phyloP scores from a whole-genome alignment of 495 filamentous ascomycete species.

The Aspergillus nanangensis region DNA sequence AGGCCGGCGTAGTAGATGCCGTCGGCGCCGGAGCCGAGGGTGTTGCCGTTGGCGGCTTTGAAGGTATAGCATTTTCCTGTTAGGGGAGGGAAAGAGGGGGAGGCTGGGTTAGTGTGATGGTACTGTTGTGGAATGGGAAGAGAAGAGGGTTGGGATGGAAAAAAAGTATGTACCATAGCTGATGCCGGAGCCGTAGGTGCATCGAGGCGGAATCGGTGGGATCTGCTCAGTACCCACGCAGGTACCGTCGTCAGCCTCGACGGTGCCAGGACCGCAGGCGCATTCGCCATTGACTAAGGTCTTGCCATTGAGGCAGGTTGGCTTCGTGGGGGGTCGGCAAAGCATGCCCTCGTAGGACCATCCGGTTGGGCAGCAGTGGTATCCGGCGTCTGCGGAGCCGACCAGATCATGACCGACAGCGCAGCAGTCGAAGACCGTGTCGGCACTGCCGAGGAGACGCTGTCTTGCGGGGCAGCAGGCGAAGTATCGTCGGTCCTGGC shows the following conservation, averaged over 20 bases:
- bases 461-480: neutral
- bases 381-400: slow-evolving; percentile 2
- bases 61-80: slow-evolving; percentile 11
- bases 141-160: neutral
- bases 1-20: slow-evolving; percentile 2
- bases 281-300: slow-evolving; percentile 2
- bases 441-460: slow-evolving; percentile 3
- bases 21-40: slow-evolving; percentile 3
- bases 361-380: slow-evolving; percentile 2
- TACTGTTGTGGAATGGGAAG: neutral
- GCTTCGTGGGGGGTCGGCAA: neutral
- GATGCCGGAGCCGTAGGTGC: too few species aligned
- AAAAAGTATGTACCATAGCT: too few species aligned
- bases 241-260: neutral
- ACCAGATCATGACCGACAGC: slow-evolving; percentile 3
- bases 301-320: slow-evolving; percentile 5
- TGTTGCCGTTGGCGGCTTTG: slow-evolving; percentile 4
- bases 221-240: neutral
- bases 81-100: too few species aligned
- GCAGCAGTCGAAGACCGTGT: slow-evolving; percentile 9
- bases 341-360: slow-evolving; percentile 3
- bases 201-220: too few species aligned
- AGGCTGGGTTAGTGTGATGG: neutral
- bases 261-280: neutral
- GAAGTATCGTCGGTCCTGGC: neutral